Conservation (phyloP, 1,139 yeast genomes). For the Saccharomyces pastorianus region DNA sequence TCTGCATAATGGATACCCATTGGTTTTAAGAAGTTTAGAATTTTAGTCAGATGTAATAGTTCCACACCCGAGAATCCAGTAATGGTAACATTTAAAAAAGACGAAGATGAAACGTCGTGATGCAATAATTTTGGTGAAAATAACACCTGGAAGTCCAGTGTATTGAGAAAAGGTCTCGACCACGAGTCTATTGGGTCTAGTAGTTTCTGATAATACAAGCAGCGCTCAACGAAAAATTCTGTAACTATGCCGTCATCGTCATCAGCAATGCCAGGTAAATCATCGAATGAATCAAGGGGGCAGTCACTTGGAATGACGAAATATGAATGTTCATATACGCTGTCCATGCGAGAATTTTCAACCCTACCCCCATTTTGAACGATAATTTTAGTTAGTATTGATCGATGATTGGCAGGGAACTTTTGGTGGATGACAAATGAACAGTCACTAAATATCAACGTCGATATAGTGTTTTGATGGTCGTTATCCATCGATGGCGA, state of each 20-base stretch:
- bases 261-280: conserved; percentile 3
- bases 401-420: conserved; percentile 16
- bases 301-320: conserved; percentile 20
- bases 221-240: conserved; percentile 83
- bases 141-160: conserved; percentile 30
- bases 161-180: conserved; percentile 52
- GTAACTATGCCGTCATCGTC: conserved; percentile 36
- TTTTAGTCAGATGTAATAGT: conserved; percentile 60
- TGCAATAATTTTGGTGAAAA: conserved; percentile 13
- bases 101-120: conserved; percentile 8
- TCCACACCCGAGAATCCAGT: conserved; percentile 86
- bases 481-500: neutral
- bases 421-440: conserved; percentile 12
- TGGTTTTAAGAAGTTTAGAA: conserved; percentile 40
- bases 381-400: conserved; percentile 23
- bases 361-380: conserved; percentile 21
- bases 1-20: conserved; percentile 45
- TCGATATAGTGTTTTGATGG: neutral
- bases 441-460: conserved; percentile 10
- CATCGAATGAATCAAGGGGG: conserved; percentile 10
- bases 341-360: neutral
- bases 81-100: conserved; percentile 46
- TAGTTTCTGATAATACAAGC: conserved; percentile 52
- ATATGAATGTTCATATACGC: neutral
- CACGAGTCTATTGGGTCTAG: conserved; percentile 50